Evolutionary conservation across 2,329 filamentous ascomycete species (phyloP).

Genomic region (Verticillium zaregamsianum): DNA sequence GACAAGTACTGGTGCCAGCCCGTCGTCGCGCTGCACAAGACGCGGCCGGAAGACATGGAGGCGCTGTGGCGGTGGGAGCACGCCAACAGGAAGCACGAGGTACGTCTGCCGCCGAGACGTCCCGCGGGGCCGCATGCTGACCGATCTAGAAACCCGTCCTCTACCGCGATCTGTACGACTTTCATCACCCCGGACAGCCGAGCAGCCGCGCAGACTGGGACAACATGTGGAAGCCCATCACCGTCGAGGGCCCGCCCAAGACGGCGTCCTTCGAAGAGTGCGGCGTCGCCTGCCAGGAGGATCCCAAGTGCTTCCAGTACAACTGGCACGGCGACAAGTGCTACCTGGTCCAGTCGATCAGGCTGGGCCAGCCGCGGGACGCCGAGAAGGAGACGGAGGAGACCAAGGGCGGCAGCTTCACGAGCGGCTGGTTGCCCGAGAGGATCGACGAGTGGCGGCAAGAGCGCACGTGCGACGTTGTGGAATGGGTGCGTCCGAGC

Average conservation of each 20-base stretch:
- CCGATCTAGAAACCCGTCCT: slow-evolving; percentile 26
- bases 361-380: slow-evolving; percentile 12
- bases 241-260: neutral
- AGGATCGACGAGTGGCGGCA: slow-evolving; percentile 14
- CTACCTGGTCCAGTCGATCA: slow-evolving; percentile 13
- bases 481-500: slow-evolving; percentile 17
- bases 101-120: slow-evolving; percentile 17
- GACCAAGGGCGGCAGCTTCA: slow-evolving; percentile 10
- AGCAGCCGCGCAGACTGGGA: slow-evolving; percentile 4
- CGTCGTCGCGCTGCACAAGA: slow-evolving; percentile 44
- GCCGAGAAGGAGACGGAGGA: slow-evolving; percentile 5
- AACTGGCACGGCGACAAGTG: slow-evolving; percentile 16
- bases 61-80: slow-evolving; percentile 44
- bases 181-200: slow-evolving; percentile 26
- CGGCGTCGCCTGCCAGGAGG: slow-evolving; percentile 13
- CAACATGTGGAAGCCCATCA: slow-evolving; percentile 1
- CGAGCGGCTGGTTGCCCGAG: slow-evolving; percentile 16
- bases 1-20: slow-evolving; percentile 47
- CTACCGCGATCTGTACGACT: slow-evolving; percentile 31
- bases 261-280: slow-evolving; percentile 12
- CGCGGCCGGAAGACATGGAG: slow-evolving; percentile 40
- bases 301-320: slow-evolving; percentile 16
- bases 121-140: neutral
- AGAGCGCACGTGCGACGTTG: slow-evolving; percentile 7
- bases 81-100: slow-evolving; percentile 22